phyloP scores from a whole-genome alignment of 1,284 basidiomycete genomes.

The Ceraceosorus guamensis region DNA sequence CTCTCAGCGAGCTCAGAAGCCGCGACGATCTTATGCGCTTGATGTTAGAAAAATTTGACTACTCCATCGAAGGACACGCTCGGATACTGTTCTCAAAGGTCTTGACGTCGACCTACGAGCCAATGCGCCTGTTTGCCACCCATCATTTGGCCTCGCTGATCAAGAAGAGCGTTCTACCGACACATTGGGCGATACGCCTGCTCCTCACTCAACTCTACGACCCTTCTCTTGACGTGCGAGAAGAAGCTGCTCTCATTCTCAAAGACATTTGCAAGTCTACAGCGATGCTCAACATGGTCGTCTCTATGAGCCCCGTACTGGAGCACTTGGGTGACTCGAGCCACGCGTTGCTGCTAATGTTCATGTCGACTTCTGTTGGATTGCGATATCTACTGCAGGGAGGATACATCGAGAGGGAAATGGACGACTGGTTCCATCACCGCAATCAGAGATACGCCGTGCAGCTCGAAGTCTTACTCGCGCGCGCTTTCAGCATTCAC shows the following conservation, averaged over 20 bases:
- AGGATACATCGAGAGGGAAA: conserved; percentile 85
- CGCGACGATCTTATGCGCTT: conserved; percentile 84
- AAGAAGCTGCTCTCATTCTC: conserved; percentile 77
- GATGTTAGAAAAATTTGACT: conserved; percentile 81
- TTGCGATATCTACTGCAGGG: conserved; percentile 85
- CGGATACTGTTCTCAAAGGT: conserved; percentile 74
- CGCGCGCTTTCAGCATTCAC: conserved; percentile 59
- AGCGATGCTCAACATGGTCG: conserved; percentile 77
- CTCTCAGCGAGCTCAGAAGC: conserved; percentile 78
- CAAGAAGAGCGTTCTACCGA: conserved; percentile 12
- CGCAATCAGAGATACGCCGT: conserved; percentile 79
- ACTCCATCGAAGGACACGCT: conserved; percentile 33
- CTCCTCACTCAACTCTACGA: conserved; percentile 94
- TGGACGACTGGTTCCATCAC: conserved; percentile 83
- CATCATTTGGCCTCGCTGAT: conserved; percentile 63
- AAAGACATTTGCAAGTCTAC: conserved; percentile 81
- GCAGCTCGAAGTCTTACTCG: conserved; percentile 75
- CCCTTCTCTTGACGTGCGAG: conserved; percentile 76
- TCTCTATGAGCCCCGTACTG: conserved; percentile 85
- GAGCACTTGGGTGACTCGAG: conserved; percentile 91
- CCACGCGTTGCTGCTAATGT: conserved; percentile 73
- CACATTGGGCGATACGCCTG: conserved; percentile 51
- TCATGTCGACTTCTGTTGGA: conserved; percentile 87
- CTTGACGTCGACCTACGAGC: conserved; percentile 56
- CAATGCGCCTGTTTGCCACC: conserved; percentile 70